phyloP scores from a whole-genome alignment of 495 filamentous ascomycete species.

The Acidomyces sp. region DNA sequence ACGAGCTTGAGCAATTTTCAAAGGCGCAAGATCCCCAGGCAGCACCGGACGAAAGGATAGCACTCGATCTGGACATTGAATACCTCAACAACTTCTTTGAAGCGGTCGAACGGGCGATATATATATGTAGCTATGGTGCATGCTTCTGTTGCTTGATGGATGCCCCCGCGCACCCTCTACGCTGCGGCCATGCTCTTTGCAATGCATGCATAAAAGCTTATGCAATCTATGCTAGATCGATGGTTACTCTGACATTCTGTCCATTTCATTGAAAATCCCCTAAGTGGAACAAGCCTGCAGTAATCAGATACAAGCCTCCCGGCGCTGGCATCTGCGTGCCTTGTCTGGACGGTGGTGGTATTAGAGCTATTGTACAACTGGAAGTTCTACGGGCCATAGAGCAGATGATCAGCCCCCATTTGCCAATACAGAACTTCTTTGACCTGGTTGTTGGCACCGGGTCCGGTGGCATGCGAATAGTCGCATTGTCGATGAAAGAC shows the following conservation, averaged over 20 bases:
- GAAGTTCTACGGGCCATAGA: constrained; percentile 21
- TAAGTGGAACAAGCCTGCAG: constrained; percentile 9
- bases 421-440: constrained; percentile 23
- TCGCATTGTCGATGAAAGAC: constrained; percentile 39
- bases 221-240: constrained; percentile 18
- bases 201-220: constrained; percentile 31
- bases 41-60: constrained; percentile 23
- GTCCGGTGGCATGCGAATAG: constrained; percentile 44
- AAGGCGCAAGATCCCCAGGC: constrained; percentile 11
- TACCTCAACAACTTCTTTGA: constrained; percentile 26
- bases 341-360: constrained; percentile 39
- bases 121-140: constrained; percentile 18
- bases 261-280: constrained; percentile 14
- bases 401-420: constrained; percentile 10
- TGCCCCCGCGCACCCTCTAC: constrained; percentile 39
- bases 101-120: constrained; percentile 8
- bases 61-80: constrained; percentile 26
- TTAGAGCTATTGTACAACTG: constrained; percentile 22
- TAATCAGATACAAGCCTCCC: constrained; percentile 14
- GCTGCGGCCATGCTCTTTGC: constrained; percentile 48
- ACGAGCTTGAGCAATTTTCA: constrained; percentile 14
- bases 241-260: constrained; percentile 9
- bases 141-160: constrained; percentile 46
- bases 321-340: constrained; percentile 34
- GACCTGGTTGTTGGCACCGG: constrained; percentile 28